Base-by-base conservation (phyloP, 225 moss, liverwort and hornwort genomes). In the Marchantia paleacea region DNA sequence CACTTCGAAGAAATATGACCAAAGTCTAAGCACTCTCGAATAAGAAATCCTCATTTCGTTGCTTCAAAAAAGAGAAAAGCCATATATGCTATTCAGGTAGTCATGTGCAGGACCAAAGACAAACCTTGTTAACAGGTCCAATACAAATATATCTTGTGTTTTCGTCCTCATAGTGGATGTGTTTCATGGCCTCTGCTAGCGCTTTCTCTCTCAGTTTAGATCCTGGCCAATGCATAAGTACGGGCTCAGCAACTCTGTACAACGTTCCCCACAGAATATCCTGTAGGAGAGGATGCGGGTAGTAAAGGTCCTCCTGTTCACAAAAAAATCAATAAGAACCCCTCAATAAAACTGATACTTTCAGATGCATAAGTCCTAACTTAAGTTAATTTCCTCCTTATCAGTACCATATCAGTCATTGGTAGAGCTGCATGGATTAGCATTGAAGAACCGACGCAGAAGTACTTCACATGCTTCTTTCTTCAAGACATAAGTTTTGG, bases 111-210 rank as follows among this genome's bases (percentile, higher is more conserved):
- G 69, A 77, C 48, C 28, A 22, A 55, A 51, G 19, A 48, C 48
- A 69, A 48, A 97, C 97, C 97, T 99, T 99, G 82, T 94, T 99
- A 72, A 95, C 97, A 78, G 97, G 95, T 70, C 97, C 97, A 80
- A 99, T 94, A 76, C 81, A 71, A 55, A 92, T 0, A 66, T 91
- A 95, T 11, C 87, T 88, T 11, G 88, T 76, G 49, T 87, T 92
- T 83, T 92, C 95, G 80, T 99, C 97, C 89, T 99, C 97, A 15
- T 92, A 99, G 83, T 95, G 95, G 60, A 99, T 91, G 80, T 94
- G 95, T 85, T 92, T 89, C 84, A 99, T 90, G 4, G 86, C 73
- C 82, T 88, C 87, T 48, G 90, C 90, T 80, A 95, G 80, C 61
- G 97, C 92, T 77, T 76, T 94, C 49, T 82, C 77, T 80, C 97